Evolutionary conservation across 345 rosid genomes (phyloP).

Genomic region (Salix suchowensis): DNA sequence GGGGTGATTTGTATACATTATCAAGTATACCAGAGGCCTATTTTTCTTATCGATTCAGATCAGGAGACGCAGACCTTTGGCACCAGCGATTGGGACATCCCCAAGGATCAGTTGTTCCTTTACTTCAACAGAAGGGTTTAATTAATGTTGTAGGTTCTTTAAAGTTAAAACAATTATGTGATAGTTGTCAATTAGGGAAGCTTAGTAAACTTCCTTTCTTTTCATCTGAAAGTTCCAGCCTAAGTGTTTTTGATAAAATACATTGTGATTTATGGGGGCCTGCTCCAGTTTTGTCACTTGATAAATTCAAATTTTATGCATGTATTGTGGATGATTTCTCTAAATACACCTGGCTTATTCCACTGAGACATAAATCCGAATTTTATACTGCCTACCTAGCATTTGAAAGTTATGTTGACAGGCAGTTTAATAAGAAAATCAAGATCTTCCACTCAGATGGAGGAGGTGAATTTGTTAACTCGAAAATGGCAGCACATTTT

Average conservation of each 20-base stretch:
- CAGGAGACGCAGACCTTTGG: too few relatives aligned
- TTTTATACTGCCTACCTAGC: background rate
- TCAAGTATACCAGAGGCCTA: too few relatives aligned
- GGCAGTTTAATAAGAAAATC: background rate
- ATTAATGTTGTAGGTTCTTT: too few relatives aligned
- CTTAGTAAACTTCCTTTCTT: background rate
- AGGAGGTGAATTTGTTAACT: background rate
- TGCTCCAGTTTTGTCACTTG: background rate
- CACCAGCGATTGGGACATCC: too few relatives aligned
- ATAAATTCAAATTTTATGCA: background rate
- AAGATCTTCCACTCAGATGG: background rate
- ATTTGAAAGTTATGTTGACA: background rate
- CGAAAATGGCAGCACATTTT: background rate
- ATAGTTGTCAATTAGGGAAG: background rate
- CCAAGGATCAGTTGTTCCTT: accelerated
- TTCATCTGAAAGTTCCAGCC: background rate
- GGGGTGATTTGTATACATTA: too few relatives aligned
- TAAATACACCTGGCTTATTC: background rate
- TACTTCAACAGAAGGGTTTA: too few relatives aligned
- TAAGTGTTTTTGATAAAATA: background rate
- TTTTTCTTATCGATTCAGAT: too few relatives aligned
- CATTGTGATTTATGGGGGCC: background rate
- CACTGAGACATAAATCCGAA: background rate
- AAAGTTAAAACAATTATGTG: background rate
- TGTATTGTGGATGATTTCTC: background rate